A percentile compares a stretch with the other conserved stretches of the same genome.
Evolutionary conservation across 2,329 filamentous ascomycete genomes (phyloP).

Genomic region (Exophiala viscosa): DNA sequence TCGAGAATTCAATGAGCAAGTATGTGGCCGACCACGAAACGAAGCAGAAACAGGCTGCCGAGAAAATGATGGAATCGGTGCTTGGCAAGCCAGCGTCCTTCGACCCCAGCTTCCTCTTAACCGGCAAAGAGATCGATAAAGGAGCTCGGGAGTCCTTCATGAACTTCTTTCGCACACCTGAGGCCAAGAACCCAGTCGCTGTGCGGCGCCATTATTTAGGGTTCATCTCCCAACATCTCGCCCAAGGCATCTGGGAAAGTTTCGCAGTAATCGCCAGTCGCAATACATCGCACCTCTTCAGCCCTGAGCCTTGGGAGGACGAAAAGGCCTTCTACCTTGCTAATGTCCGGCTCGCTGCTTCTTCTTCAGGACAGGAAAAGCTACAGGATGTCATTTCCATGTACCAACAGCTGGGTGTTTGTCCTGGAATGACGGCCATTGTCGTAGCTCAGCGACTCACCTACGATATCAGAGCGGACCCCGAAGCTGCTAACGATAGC

Average conservation of each 20-base stretch:
- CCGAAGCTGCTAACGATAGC: constrained; percentile 5
- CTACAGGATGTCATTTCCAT: constrained; percentile 9
- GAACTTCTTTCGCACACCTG: constrained; percentile 6
- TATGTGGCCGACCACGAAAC: constrained; percentile 16
- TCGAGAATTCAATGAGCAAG: constrained; percentile 20
- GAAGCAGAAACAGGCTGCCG: constrained; percentile 8
- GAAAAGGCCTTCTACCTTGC: constrained; percentile 14
- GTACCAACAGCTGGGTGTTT: constrained; percentile 13
- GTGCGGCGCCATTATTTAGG: constrained; percentile 4
- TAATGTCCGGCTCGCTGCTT: constrained; percentile 11
- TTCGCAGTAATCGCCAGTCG: constrained; percentile 9
- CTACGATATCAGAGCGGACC: constrained; percentile 12
- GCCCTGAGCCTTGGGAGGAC: constrained; percentile 11
- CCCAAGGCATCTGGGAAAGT: constrained; percentile 20
- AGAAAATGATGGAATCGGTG: neutral
- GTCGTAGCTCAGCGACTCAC: constrained; percentile 17
- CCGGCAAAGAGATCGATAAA: neutral
- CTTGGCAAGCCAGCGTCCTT: neutral
- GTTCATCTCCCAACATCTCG: constrained; percentile 12
- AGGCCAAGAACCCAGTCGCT: neutral
- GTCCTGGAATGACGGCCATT: constrained; percentile 17
- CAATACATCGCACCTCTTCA: constrained; percentile 8
- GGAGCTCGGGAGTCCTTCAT: constrained; percentile 5
- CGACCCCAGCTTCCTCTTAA: constrained; percentile 2
- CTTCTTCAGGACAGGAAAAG: neutral